Conservation (phyloP, 495 filamentous ascomycete species). For the Symbiotaphrina buchneri region DNA sequence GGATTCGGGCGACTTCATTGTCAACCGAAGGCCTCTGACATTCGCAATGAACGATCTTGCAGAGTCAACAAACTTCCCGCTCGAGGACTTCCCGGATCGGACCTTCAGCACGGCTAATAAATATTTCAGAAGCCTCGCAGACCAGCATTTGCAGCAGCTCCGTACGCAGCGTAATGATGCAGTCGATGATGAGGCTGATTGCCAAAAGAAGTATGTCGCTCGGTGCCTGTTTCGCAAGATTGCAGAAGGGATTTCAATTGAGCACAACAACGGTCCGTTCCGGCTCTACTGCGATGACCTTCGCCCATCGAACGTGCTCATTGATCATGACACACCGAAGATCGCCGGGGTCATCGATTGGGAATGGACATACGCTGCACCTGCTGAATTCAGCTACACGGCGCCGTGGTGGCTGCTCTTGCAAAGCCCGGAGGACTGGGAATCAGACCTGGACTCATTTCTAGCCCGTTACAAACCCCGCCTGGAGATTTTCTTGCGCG, state of each 20-base stretch:
- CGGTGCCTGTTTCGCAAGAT: background rate
- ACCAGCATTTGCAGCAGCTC: background rate
- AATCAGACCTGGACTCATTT: constrained; percentile 4
- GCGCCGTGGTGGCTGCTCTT: background rate
- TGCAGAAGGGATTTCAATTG: constrained; percentile 4
- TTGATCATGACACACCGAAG: background rate
- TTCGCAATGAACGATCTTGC: background rate
- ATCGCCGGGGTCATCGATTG: background rate
- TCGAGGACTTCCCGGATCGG: background rate
- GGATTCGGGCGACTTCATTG: constrained; percentile 1
- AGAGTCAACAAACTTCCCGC: constrained; percentile 1
- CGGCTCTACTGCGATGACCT: constrained; percentile 11
- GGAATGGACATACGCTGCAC: background rate
- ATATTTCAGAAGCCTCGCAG: background rate
- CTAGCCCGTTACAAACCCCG: constrained; percentile 7
- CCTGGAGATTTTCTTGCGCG: constrained; percentile 9
- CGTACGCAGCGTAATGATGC: background rate
- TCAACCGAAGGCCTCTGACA: background rate
- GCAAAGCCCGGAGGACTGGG: background rate
- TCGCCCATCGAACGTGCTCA: constrained; percentile 4
- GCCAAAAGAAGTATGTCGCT: background rate
- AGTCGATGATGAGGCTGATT: background rate
- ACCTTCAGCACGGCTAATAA: background rate
- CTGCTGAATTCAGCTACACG: background rate
- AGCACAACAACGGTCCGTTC: constrained; percentile 9